Base-by-base conservation (phyloP, 495 filamentous ascomycete species). In the Daldinia childiae region DNA sequence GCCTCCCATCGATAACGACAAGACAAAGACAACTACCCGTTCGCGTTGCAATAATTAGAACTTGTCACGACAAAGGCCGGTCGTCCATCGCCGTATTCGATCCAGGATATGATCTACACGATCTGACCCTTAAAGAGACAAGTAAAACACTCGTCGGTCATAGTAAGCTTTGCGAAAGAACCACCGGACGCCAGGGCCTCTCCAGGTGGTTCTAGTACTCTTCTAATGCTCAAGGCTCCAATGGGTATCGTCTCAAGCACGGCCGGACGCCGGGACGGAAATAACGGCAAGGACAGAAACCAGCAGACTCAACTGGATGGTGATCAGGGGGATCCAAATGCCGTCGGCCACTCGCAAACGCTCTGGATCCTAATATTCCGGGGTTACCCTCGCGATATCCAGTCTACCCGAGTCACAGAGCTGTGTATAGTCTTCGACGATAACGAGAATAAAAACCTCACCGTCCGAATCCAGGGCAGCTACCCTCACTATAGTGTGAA, bases 341-440 rank as follows among this genome's bases (percentile, higher is more conserved):
- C 61, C 11, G 62, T 34, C 58, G 50, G 41, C 41, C 71, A 73
- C 45, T 66, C 71, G 34, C 71, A 73, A 24, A 73, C 71, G 6
- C 71, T 73, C 43, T 73, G 71, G 71, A 73, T 73, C 29, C 36
- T 69, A 30, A 73, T 76, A 38, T 77, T 77, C 62, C 69, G 69
- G 9, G 76, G 76, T 27, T 60, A 70, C 27, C 76, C 76, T 58
- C 70, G 64, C 68, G 76, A 77, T 56, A 73, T 77, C 59, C 76
- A 77, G 66, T 76, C 73, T 24, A 48, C 70, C 54, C 73, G 76
- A 56, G 61, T 72, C 57, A 77, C 76, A 64, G 73, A 77, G 59
- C 50, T 77, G 52, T 68, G 63, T 24, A 77, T 77, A 51, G 70
- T 73, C 38, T 77, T 77, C 63, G 73, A 77, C 27, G 76, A 76